Percentiles rank a stretch among this genome's conserved stretches.
These are phyloP conservation scores for Zymoseptoria ardabiliae DNA, from an alignment of 2,329 filamentous ascomycete species.

Conservation along the genomic window DNA sequence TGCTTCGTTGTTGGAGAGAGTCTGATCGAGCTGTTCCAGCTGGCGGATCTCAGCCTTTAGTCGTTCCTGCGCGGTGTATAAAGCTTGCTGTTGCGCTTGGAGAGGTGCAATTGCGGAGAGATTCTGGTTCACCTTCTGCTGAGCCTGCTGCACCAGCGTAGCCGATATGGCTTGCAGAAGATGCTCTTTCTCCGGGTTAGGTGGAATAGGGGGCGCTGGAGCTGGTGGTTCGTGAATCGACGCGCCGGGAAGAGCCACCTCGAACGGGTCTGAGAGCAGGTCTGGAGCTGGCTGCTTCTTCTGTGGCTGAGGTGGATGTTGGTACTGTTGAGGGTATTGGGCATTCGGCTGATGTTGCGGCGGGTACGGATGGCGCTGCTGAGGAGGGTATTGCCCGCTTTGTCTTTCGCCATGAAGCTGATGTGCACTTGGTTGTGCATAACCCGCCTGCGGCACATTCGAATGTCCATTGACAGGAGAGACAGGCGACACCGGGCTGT, in stretches of 20 bases:
- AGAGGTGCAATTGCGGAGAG: conserved; percentile 67
- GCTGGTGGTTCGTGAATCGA: conserved; percentile 38
- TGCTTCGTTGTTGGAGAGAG: conserved; percentile 67
- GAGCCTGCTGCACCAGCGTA: conserved; percentile 61
- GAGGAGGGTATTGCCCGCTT: conserved; percentile 3
- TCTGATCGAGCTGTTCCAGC: conserved; percentile 61
- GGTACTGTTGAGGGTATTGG: conserved; percentile 4
- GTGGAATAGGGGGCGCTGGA: conserved; percentile 77
- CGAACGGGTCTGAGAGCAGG: conserved; percentile 57
- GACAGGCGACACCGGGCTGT: conserved; percentile 28
- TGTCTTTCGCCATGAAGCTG: background rate
- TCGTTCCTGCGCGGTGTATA: conserved; percentile 60
- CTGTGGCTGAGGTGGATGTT: conserved; percentile 13
- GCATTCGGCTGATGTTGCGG: conserved; percentile 8
- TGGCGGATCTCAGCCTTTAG: conserved; percentile 68
- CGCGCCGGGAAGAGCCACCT: conserved; percentile 50
- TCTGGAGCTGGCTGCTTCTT: conserved; percentile 41
- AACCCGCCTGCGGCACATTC: conserved; percentile 15
- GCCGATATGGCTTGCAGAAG: conserved; percentile 69
- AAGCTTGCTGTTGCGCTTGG: conserved; percentile 68
- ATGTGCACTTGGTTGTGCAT: conserved; percentile 4
- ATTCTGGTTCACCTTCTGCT: conserved; percentile 63
- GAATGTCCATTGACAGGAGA: conserved; percentile 21
- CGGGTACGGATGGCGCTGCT: conserved; percentile 10
- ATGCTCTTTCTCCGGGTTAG: conserved; percentile 91